Conservation (phyloP, 148 eudicot species). For the Suaeda aralocaspica region DNA sequence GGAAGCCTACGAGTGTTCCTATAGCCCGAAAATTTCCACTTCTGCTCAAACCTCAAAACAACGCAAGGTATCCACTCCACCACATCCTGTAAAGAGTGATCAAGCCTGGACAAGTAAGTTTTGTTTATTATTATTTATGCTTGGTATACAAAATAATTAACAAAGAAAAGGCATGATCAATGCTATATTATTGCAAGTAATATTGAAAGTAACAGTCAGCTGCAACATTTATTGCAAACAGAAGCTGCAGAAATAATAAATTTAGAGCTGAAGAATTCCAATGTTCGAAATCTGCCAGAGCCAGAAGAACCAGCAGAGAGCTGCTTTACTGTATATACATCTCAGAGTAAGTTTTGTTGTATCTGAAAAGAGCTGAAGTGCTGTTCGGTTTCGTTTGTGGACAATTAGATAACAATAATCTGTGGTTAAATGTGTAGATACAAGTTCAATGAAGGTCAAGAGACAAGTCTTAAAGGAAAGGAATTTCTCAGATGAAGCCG, state of each 20-base stretch:
- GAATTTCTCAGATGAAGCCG: constrained; percentile 39
- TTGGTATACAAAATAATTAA: not conserved
- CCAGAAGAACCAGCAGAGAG: constrained; percentile 10
- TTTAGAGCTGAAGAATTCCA: constrained; percentile 1
- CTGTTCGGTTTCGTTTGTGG: too few species aligned
- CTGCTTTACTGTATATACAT: constrained; percentile 24
- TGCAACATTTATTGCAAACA: not conserved
- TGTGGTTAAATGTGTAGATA: not conserved
- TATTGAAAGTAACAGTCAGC: not conserved
- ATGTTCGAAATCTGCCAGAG: not conserved
- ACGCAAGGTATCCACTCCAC: constrained; percentile 16
- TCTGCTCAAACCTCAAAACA: constrained; percentile 1
- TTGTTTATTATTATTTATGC: not conserved
- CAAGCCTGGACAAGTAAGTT: constrained; percentile 28
- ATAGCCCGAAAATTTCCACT: constrained; percentile 14
- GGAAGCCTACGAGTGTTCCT: constrained; percentile 53
- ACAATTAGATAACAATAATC: not conserved
- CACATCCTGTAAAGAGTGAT: constrained; percentile 32
- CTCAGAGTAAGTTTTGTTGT: not conserved
- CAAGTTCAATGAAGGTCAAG: constrained; percentile 21
- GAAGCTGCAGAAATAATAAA: not conserved
- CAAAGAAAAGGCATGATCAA: not conserved
- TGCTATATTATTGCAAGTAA: too few species aligned
- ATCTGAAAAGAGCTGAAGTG: not conserved
- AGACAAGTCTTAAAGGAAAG: constrained; percentile 32